Percentiles rank a stretch among this genome's conserved stretches.
Evolutionary conservation across 306 rosid species (phyloP).

Genomic region (Malus orientalis): DNA sequence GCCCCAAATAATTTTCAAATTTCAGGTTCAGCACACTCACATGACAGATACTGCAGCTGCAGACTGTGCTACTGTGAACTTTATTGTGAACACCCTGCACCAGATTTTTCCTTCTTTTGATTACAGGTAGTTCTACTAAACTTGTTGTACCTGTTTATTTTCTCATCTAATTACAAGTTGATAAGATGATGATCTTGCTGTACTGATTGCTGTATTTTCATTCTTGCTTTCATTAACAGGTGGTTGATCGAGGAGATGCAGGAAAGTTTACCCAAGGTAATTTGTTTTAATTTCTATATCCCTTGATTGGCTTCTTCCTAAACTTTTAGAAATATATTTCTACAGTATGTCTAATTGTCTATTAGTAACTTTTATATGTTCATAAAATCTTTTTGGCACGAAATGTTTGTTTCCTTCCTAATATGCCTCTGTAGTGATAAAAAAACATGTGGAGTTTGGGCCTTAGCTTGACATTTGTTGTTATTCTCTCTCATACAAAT

Average conservation of each 20-base stretch:
- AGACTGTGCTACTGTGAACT: conserved; percentile 81
- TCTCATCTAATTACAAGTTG: conserved; percentile 3
- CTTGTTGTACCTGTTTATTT: background rate
- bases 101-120: conserved; percentile 75
- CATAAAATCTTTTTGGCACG: background rate
- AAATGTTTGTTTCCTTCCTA: background rate
- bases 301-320: background rate
- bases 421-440: background rate
- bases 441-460: background rate
- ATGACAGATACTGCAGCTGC: conserved; percentile 96
- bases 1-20: conserved; percentile 17
- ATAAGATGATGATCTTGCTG: conserved; percentile 8
- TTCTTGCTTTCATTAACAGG: conserved; percentile 38
- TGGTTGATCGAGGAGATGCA: conserved; percentile 89
- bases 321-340: background rate
- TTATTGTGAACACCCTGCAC: conserved; percentile 72
- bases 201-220: conserved; percentile 9
- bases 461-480: background rate
- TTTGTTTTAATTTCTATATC: conserved; percentile 5
- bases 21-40: conserved; percentile 94
- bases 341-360: background rate
- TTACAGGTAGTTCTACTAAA: conserved; percentile 54
- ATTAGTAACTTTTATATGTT: background rate
- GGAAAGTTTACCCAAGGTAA: conserved; percentile 87
- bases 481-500: background rate